Base-by-base conservation (phyloP, 1,139 yeast genomes). In the Diutina catenulata region DNA sequence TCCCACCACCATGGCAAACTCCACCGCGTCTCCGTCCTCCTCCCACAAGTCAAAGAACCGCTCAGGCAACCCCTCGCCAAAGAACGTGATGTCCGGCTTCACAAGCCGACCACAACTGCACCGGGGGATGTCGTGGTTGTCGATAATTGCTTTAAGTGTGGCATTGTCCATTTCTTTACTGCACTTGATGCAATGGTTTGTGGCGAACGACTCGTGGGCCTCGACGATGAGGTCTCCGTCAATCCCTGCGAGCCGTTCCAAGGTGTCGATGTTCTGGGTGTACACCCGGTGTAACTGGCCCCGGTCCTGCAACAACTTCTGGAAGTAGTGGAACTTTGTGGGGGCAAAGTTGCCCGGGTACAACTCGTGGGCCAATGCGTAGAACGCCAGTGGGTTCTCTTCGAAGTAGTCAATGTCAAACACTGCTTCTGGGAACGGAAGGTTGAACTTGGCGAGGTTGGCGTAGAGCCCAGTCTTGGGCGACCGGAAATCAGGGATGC, bases 381-480 rank as follows among this genome's bases (percentile, higher is more conserved):
- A 87, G 53, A 88, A 88, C 0, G 96, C 93, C 45, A 73, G 67
- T 0, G 97, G 97, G 39, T 73, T 70, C 41, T 78, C 66, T 38
- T 69, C 60, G 54, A 86, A 84, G 56, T 75, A 91, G 24, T 78
- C 87, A 25, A 88, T 80, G 52, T 87, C 97, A 55, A 88, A 91
- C 1, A 91, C 95, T 0, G 96, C 96, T 55, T 88, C 98, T 0
- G 97, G 93, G 51, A 74, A 87, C 4, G 97, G 97, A 36, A 88
- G 62, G 33, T 83, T 68, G 28, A 88, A 62, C 44, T 75, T 69
- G 33, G 82, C 73, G 40, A 91, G 62, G 52, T 91, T 88, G 45
- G 88, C 75, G 50, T 88, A 88, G 7, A 88, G 66, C 0, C 98
- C 98, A 0, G 97, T 88, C 37, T 77, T 72, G 1, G 97, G 96